A percentile compares a stretch with the other conserved stretches of the same genome.
Conservation (phyloP, 768 basidiomycete genomes). For the Royoungia palumana region DNA sequence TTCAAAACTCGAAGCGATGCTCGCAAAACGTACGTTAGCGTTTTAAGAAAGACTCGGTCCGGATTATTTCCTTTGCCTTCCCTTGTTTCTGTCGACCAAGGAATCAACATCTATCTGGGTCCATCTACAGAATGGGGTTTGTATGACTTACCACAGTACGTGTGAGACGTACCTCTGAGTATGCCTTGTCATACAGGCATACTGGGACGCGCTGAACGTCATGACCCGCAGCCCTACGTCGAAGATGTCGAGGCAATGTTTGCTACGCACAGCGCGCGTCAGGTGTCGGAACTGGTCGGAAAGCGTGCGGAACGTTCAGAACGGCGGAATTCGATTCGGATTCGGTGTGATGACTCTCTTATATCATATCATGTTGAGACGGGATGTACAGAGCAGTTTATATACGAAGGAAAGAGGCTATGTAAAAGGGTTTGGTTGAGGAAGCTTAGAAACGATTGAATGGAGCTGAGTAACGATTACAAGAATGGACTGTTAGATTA, state of each 20-base stretch:
- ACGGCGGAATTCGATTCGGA: too few relatives aligned
- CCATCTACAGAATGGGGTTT: slow-evolving; percentile 48
- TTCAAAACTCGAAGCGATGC: slow-evolving; percentile 1
- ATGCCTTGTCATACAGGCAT: slow-evolving; percentile 78
- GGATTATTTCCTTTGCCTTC: slow-evolving; percentile 51
- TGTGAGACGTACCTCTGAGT: slow-evolving; percentile 60
- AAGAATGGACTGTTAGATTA: too few relatives aligned
- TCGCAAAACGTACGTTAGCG: slow-evolving; percentile 60
- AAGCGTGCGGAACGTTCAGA: too few relatives aligned
- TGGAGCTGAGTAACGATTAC: too few relatives aligned
- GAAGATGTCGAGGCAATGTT: slow-evolving; percentile 84
- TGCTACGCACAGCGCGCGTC: slow-evolving; percentile 87
- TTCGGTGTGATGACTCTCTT: too few relatives aligned
- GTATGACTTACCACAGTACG: slow-evolving; percentile 4
- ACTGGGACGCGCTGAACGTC: slow-evolving; percentile 87
- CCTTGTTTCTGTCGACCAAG: slow-evolving; percentile 58
- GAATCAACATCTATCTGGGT: slow-evolving; percentile 41
- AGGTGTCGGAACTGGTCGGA: too few relatives aligned
- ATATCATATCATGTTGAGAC: too few relatives aligned
- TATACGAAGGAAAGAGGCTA: too few relatives aligned
- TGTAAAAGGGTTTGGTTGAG: too few relatives aligned
- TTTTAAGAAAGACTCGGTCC: slow-evolving; percentile 59
- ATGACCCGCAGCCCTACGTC: slow-evolving; percentile 92
- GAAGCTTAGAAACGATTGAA: too few relatives aligned
- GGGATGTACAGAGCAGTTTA: too few relatives aligned